phyloP scores from a whole-genome alignment of 495 filamentous ascomycete species.

The Pseudomonodictys pantanalensis region DNA sequence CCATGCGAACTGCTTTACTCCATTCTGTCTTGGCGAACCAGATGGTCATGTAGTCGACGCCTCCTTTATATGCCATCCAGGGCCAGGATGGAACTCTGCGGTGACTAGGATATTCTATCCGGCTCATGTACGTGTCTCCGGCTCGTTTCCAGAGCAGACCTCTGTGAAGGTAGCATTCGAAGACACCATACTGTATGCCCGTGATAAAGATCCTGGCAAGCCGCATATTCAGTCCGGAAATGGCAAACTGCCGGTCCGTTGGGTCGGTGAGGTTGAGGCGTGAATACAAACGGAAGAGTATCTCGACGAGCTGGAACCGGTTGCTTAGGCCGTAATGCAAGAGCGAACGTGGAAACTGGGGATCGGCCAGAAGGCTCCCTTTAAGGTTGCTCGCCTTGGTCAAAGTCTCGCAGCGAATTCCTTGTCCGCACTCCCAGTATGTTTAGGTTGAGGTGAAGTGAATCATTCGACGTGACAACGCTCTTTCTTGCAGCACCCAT shows the following conservation, averaged over 20 bases:
- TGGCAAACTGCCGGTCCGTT: constrained; percentile 35
- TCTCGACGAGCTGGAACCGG: constrained; percentile 33
- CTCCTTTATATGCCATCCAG: constrained; percentile 16
- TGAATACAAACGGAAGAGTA: constrained; percentile 37
- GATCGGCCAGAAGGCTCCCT: neutral
- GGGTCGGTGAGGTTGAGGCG: constrained; percentile 30
- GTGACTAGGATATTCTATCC: neutral
- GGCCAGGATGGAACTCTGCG: constrained; percentile 11
- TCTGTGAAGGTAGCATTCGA: neutral
- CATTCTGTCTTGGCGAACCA: neutral
- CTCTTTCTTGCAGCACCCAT: constrained; percentile 47
- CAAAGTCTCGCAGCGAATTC: constrained; percentile 40
- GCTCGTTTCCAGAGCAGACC: neutral
- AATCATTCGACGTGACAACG: constrained; percentile 42
- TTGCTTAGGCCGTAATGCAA: neutral
- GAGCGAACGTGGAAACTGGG: neutral
- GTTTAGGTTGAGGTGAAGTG: constrained; percentile 42
- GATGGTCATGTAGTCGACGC: neutral
- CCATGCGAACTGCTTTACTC: neutral
- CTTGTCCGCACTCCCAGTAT: constrained; percentile 46
- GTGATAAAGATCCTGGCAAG: constrained; percentile 6
- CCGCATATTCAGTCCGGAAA: constrained; percentile 35
- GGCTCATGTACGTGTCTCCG: neutral
- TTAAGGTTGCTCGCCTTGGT: constrained; percentile 34
- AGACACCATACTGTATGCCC: neutral